These are phyloP conservation scores for Citrus medica DNA, from an alignment of 345 rosid species.

Conservation along the genomic window DNA sequence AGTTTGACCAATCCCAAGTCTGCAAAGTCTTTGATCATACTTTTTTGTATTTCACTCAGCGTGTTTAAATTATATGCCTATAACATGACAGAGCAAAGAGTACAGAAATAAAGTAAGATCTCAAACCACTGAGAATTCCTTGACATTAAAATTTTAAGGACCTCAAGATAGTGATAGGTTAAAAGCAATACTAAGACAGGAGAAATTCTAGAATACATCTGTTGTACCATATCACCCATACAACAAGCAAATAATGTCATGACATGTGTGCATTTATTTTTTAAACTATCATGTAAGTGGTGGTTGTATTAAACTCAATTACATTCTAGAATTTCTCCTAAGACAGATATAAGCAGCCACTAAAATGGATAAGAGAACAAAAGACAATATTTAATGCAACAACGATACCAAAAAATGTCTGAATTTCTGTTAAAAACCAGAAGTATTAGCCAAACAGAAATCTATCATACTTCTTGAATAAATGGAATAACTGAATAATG, in stretches of 20 bases:
- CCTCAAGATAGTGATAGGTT: not conserved
- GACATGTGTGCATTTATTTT: too few relatives aligned
- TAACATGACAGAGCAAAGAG: conserved; percentile 6
- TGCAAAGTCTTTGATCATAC: conserved; percentile 78
- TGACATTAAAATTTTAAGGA: not conserved
- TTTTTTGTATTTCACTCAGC: conserved; percentile 69
- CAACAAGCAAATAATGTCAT: too few relatives aligned
- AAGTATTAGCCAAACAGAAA: not conserved
- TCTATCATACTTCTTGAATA: not conserved
- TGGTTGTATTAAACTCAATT: too few relatives aligned
- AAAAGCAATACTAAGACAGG: not conserved
- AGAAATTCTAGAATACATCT: too few relatives aligned
- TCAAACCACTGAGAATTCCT: not conserved
- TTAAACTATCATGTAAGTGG: too few relatives aligned
- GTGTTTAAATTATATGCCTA: conserved; percentile 87
- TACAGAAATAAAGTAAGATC: not conserved
- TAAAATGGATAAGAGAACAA: not conserved
- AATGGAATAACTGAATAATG: not conserved
- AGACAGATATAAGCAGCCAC: not conserved
- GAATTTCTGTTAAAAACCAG: not conserved
- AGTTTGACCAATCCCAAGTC: conserved; percentile 96
- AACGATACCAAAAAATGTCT: not conserved
- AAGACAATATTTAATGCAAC: not conserved
- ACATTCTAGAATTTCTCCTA: not conserved
- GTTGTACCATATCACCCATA: too few relatives aligned